Percentiles rank a stretch among this genome's conserved stretches.
Evolutionary conservation across 2,329 filamentous ascomycete species (phyloP).

Genomic region (Trichophyton benhamiae): DNA sequence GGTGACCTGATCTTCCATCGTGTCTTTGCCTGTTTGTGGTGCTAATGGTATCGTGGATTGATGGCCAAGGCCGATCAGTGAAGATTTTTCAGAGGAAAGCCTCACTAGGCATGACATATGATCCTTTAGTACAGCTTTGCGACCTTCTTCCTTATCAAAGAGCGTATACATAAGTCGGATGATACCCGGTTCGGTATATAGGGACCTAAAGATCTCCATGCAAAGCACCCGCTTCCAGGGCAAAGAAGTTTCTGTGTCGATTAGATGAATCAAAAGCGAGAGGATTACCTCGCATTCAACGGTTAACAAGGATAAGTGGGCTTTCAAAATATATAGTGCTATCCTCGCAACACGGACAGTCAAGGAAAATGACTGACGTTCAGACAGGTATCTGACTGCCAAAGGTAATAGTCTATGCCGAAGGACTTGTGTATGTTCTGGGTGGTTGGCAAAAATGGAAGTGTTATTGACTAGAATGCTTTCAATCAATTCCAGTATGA

Average conservation of each 20-base stretch:
- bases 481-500: conserved; percentile 84
- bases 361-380: conserved; percentile 65
- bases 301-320: conserved; percentile 62
- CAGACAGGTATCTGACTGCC: conserved; percentile 63
- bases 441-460: conserved; percentile 63
- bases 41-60: conserved; percentile 72
- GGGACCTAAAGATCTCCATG: conserved; percentile 77
- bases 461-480: conserved; percentile 77
- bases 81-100: conserved; percentile 79
- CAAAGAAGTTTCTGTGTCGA: conserved; percentile 68
- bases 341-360: conserved; percentile 74
- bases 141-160: conserved; percentile 61
- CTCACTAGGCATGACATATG: conserved; percentile 83
- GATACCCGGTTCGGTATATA: conserved; percentile 70
- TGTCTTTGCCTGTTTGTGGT: conserved; percentile 44
- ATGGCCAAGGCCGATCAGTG: conserved; percentile 73
- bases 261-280: conserved; percentile 66
- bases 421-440: conserved; percentile 69
- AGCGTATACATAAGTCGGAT: conserved; percentile 67
- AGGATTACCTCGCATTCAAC: conserved; percentile 74
- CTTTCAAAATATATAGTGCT: conserved; percentile 65
- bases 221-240: conserved; percentile 81
- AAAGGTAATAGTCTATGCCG: conserved; percentile 70
- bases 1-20: conserved; percentile 67
- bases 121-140: conserved; percentile 66